Percentiles rank a stretch among this genome's conserved stretches.
phyloP scores from a whole-genome alignment of 208 protist genomes.

The Angomonas desouzai region DNA sequence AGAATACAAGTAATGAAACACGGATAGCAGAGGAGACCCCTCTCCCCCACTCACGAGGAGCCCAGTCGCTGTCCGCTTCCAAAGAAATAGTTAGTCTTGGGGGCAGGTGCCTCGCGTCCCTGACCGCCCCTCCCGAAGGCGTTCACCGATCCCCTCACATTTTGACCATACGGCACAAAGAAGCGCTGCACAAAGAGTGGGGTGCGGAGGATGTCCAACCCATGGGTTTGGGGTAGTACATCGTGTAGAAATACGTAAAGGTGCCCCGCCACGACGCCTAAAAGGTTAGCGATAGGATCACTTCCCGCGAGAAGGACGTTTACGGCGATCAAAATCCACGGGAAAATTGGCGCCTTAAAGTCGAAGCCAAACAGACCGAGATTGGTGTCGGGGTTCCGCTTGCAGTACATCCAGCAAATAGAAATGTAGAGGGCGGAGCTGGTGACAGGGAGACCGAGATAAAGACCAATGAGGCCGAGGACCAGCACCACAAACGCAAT shows the following conservation, averaged over 20 bases:
- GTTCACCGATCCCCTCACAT: background rate
- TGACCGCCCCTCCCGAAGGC: background rate
- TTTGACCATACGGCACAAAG: slow-evolving; percentile 12
- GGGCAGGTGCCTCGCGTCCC: background rate
- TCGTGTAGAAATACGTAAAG: slow-evolving; percentile 77
- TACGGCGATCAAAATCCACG: slow-evolving; percentile 76
- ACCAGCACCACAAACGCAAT: slow-evolving; percentile 41
- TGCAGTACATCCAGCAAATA: slow-evolving; percentile 89
- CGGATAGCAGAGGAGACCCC: background rate
- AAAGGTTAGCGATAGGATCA: slow-evolving; percentile 48
- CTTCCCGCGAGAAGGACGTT: slow-evolving; percentile 63
- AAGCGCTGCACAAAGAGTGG: slow-evolving; percentile 45
- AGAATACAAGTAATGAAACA: no score
- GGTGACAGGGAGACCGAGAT: slow-evolving; percentile 39
- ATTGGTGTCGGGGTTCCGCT: slow-evolving; percentile 57
- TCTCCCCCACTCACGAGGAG: background rate
- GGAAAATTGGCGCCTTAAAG: slow-evolving; percentile 72
- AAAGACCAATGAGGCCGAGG: slow-evolving; percentile 26
- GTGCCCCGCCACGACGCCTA: slow-evolving; percentile 73
- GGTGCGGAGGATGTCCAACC: slow-evolving; percentile 43
- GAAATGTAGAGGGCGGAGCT: slow-evolving; percentile 66
- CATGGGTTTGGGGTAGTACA: slow-evolving; percentile 60
- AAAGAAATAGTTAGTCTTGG: background rate
- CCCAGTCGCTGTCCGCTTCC: background rate
- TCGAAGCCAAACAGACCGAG: slow-evolving; percentile 76